Conservation (phyloP, 495 filamentous ascomycete species). For the Darksidea phi region DNA sequence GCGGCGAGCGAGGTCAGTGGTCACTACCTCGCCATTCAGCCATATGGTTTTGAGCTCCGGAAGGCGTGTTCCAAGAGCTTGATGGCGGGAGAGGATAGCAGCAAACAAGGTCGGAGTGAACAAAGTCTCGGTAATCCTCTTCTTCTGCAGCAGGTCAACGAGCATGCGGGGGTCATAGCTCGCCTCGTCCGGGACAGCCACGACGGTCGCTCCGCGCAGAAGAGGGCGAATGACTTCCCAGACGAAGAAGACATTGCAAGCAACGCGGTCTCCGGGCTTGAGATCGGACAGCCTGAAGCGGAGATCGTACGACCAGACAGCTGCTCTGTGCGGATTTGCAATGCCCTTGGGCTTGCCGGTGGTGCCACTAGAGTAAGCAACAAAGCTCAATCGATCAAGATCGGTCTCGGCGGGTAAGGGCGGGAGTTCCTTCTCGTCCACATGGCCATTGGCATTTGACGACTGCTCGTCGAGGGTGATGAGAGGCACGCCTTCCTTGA, state of each 20-base stretch:
- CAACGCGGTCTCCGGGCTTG: conserved; percentile 62
- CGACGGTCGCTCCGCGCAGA: conserved; percentile 65
- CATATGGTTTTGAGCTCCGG: conserved; percentile 61
- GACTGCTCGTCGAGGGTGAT: conserved; percentile 46
- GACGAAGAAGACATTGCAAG: conserved; percentile 73
- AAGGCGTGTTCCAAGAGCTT: conserved; percentile 55
- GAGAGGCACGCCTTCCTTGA: conserved; percentile 56
- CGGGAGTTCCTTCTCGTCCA: conserved; percentile 42
- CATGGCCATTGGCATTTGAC: conserved; percentile 32
- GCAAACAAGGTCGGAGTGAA: conserved; percentile 73
- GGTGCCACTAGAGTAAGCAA: conserved; percentile 63
- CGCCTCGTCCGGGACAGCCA: conserved; percentile 63
- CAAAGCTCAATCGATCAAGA: conserved; percentile 61
- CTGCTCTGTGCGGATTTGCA: conserved; percentile 63
- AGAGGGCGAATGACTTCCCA: conserved; percentile 72
- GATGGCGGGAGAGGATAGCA: conserved; percentile 60
- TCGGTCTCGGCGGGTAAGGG: conserved; percentile 58
- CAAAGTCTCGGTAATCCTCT: conserved; percentile 63
- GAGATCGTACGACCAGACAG: conserved; percentile 64
- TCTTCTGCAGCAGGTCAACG: conserved; percentile 60
- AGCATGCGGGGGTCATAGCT: conserved; percentile 67
- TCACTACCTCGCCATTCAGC: conserved; percentile 72
- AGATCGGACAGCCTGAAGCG: conserved; percentile 63
- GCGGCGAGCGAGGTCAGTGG: conserved; percentile 62
- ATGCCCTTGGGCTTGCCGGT: conserved; percentile 71